Evolutionary conservation across 1,139 yeast genomes (phyloP).

Genomic region (Yamadazyma triangularis): DNA sequence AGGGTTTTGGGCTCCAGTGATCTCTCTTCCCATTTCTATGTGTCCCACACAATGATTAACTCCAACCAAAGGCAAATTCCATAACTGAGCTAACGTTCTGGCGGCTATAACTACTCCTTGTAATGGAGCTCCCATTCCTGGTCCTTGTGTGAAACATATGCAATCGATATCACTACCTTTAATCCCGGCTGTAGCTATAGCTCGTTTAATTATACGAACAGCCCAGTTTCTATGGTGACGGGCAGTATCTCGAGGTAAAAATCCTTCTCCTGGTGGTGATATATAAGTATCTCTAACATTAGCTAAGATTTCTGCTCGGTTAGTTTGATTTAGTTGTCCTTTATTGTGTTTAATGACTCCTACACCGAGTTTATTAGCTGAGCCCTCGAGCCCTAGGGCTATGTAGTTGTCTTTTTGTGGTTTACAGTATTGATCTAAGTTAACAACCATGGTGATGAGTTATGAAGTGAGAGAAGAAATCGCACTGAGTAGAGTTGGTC

Average conservation of each 20-base stretch:
- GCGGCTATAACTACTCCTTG: slow-evolving; percentile 94
- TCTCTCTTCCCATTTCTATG: slow-evolving; percentile 98
- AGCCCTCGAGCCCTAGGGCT: slow-evolving; percentile 92
- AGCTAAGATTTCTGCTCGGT: slow-evolving; percentile 72
- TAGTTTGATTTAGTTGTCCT: slow-evolving; percentile 47
- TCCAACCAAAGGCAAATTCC: slow-evolving; percentile 85
- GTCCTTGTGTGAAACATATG: slow-evolving; percentile 95
- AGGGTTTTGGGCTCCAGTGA: slow-evolving; percentile 92
- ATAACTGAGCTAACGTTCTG: slow-evolving; percentile 72
- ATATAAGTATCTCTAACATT: slow-evolving; percentile 92
- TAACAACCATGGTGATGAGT: slow-evolving; percentile 26
- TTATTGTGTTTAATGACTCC: slow-evolving; percentile 76
- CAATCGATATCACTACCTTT: slow-evolving; percentile 66
- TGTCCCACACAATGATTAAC: slow-evolving; percentile 98
- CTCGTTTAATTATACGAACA: slow-evolving; percentile 66
- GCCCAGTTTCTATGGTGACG: slow-evolving; percentile 96
- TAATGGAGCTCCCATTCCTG: slow-evolving; percentile 99
- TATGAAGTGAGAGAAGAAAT: too few relatives aligned
- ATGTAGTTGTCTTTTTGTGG: slow-evolving; percentile 51
- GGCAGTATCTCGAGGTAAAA: slow-evolving; percentile 93
- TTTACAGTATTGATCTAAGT: slow-evolving; percentile 34
- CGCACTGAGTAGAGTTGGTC: too few relatives aligned
- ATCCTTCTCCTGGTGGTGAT: slow-evolving; percentile 98
- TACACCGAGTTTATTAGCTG: slow-evolving; percentile 93
- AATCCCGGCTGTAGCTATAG: slow-evolving; percentile 63